These are phyloP conservation scores for Botrytis elliptica DNA, from an alignment of 2,329 filamentous ascomycete species.

Conservation along the genomic window DNA sequence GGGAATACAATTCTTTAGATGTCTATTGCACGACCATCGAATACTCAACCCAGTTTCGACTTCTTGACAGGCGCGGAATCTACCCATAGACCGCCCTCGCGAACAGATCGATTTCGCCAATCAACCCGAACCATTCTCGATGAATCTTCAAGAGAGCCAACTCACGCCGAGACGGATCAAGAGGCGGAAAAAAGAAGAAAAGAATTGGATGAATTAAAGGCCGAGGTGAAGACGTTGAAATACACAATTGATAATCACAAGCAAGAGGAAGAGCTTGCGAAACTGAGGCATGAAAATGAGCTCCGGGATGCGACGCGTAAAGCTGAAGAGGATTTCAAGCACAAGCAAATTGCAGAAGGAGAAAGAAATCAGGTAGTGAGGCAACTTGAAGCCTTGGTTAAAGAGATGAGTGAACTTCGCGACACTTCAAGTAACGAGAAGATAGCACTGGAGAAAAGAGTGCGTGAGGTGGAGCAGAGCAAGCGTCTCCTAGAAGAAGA, in stretches of 20 bases:
- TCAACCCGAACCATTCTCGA: conserved; percentile 55
- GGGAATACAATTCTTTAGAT: conserved; percentile 33
- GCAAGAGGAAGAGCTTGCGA: conserved; percentile 79
- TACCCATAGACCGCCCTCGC: conserved; percentile 37
- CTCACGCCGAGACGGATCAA: conserved; percentile 42
- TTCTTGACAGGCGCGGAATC: conserved; percentile 55
- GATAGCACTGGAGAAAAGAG: conserved; percentile 64
- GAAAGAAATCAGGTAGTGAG: conserved; percentile 51
- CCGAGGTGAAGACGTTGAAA: conserved; percentile 81
- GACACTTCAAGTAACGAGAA: conserved; percentile 55
- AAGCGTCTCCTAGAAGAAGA: conserved; percentile 76
- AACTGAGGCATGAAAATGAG: conserved; percentile 79
- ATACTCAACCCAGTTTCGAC: conserved; percentile 56
- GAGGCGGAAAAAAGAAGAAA: conserved; percentile 31
- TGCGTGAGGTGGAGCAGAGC: conserved; percentile 71
- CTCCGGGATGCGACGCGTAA: conserved; percentile 75
- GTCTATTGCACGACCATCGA: conserved; percentile 50
- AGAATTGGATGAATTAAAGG: conserved; percentile 75
- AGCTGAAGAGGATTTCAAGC: conserved; percentile 82
- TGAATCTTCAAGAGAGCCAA: conserved; percentile 54
- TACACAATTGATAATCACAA: conserved; percentile 87
- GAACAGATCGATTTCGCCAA: conserved; percentile 30
- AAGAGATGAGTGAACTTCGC: conserved; percentile 53
- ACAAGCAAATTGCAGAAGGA: conserved; percentile 57
- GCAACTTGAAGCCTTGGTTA: conserved; percentile 50